Evolutionary conservation across 2,329 filamentous ascomycete species (phyloP).

Genomic region (Magnaporthales sp.): DNA sequence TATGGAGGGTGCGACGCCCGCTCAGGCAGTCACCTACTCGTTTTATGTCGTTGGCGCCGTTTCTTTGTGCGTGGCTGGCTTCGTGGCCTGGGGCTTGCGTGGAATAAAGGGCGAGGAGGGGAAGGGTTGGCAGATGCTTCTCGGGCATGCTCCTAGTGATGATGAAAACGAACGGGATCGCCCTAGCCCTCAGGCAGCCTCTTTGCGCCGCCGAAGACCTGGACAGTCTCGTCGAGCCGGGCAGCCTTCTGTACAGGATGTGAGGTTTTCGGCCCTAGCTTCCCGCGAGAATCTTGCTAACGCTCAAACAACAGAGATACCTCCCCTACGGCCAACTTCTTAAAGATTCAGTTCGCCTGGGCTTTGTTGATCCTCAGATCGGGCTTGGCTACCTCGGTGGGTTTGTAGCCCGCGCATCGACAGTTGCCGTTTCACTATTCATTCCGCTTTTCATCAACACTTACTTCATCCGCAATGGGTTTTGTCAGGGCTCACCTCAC

Average conservation of each 20-base stretch:
- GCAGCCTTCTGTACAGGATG: not conserved
- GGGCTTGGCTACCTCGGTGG: conserved; percentile 85
- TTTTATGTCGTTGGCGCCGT: conserved; percentile 80
- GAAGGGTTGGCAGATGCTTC: conserved; percentile 59
- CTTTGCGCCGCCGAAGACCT: not conserved
- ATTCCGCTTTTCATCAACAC: conserved; percentile 89
- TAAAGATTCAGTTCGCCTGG: conserved; percentile 56
- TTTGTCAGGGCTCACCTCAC: conserved; percentile 60
- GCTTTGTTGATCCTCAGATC: conserved; percentile 68
- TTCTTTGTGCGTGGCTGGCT: conserved; percentile 61
- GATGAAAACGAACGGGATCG: not conserved
- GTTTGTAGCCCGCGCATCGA: conserved; percentile 89
- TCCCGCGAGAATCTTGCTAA: not conserved
- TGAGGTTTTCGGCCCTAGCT: not conserved
- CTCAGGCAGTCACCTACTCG: conserved; percentile 67
- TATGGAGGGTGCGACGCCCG: conserved; percentile 61
- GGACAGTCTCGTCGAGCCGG: not conserved
- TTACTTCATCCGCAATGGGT: conserved; percentile 74
- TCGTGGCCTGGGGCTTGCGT: conserved; percentile 72
- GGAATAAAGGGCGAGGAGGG: conserved; percentile 62
- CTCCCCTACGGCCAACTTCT: conserved; percentile 53
- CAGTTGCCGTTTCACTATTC: conserved; percentile 90
- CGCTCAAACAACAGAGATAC: conserved; percentile 6
- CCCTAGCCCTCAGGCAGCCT: not conserved
- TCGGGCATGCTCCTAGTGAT: conserved; percentile 23